These are phyloP conservation scores for Penicillium fimorum DNA, from an alignment of 495 filamentous ascomycete species.

Conservation along the genomic window DNA sequence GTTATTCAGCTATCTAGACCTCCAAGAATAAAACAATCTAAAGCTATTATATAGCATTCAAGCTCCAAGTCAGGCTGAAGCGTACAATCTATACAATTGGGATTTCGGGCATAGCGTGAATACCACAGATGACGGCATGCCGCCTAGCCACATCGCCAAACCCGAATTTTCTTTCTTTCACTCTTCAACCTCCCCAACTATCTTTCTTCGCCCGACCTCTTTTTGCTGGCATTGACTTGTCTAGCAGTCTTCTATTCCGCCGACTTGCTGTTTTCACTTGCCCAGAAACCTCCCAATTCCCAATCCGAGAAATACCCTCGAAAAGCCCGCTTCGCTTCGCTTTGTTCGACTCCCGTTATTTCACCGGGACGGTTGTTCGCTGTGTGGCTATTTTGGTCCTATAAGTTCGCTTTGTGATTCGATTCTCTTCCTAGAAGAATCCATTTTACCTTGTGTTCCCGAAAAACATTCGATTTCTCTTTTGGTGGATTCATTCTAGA, in stretches of 20 bases:
- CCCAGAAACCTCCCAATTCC: neutral
- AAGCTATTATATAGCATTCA: neutral
- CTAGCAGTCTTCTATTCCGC: constrained; percentile 33
- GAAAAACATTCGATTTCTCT: constrained; percentile 11
- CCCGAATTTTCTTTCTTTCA: constrained; percentile 37
- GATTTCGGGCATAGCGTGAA: neutral
- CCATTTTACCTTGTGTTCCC: constrained; percentile 1
- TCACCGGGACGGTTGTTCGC: neutral
- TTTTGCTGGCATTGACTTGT: constrained; percentile 57
- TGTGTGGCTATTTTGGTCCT: constrained; percentile 8
- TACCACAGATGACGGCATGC: constrained; percentile 31
- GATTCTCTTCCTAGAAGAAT: neutral
- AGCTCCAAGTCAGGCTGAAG: neutral
- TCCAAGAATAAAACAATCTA: neutral
- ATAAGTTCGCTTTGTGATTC: neutral
- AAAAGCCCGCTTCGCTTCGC: constrained; percentile 3
- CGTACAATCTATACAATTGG: neutral
- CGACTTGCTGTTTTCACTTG: constrained; percentile 16
- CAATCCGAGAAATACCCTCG: constrained; percentile 3
- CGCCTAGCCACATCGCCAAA: constrained; percentile 24
- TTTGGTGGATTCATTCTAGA: constrained; percentile 15
- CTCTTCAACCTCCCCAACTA: constrained; percentile 33
- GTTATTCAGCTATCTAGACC: neutral
- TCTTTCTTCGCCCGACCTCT: constrained; percentile 36
- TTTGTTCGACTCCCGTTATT: constrained; percentile 10